These are phyloP conservation scores for Cercospora brassicicola DNA, from an alignment of 2,329 filamentous ascomycete species.

Conservation along the genomic window DNA sequence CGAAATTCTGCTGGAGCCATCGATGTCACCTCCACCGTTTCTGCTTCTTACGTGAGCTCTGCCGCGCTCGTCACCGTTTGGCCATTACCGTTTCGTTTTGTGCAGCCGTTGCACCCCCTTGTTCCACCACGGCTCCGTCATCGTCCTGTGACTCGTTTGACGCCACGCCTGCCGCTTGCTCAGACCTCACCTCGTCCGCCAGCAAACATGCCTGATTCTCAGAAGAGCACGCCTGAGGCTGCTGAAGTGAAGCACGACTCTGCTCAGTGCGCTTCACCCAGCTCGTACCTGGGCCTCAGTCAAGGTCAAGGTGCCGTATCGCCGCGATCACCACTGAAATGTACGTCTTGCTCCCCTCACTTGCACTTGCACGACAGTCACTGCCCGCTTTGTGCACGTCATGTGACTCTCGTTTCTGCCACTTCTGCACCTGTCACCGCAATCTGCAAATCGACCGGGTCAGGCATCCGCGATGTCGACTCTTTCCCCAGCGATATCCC, in stretches of 20 bases:
- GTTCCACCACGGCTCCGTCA: background rate
- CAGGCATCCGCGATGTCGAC: background rate
- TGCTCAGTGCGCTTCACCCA: conserved; percentile 32
- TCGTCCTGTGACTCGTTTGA: background rate
- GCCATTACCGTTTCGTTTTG: background rate
- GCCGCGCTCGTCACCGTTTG: background rate
- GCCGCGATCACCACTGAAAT: conserved; percentile 32
- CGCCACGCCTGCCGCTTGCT: background rate
- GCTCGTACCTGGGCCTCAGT: conserved; percentile 31
- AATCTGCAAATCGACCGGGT: background rate
- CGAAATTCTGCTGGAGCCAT: conserved; percentile 2
- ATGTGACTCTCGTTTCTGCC: conserved; percentile 2
- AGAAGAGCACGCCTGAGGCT: conserved; percentile 17
- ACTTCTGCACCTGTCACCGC: background rate
- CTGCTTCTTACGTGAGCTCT: conserved; percentile 2
- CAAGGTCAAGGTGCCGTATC: conserved; percentile 23
- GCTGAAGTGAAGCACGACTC: conserved; percentile 28
- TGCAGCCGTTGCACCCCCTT: conserved; percentile 3
- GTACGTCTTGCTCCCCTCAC: conserved; percentile 28
- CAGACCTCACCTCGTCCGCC: conserved; percentile 4
- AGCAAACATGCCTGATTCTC: conserved; percentile 23
- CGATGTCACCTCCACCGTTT: background rate
- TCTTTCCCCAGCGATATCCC: conserved; percentile 3
- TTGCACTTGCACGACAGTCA: conserved; percentile 4
- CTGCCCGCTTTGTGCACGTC: background rate